phyloP scores from a whole-genome alignment of 2,329 filamentous ascomycete genomes.

The Aspergillus japonicus region DNA sequence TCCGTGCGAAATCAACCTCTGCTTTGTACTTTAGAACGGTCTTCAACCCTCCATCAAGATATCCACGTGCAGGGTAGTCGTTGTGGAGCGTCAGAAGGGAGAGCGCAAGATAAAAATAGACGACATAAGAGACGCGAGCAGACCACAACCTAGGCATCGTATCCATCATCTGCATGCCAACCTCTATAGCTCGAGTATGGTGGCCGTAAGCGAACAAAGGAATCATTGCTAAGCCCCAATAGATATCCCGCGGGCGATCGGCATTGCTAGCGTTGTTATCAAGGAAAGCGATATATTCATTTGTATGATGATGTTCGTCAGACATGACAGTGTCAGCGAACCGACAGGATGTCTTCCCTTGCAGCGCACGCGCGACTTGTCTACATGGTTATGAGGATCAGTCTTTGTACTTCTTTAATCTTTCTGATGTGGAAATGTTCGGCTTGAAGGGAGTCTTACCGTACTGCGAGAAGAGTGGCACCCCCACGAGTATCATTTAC shows the following conservation, averaged over 20 bases:
- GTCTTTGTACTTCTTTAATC: neutral
- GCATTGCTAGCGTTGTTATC: conserved; percentile 49
- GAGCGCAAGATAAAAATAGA: conserved; percentile 48
- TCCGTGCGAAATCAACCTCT: conserved; percentile 53
- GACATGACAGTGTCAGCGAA: conserved; percentile 51
- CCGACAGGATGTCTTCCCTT: conserved; percentile 59
- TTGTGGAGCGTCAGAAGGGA: conserved; percentile 45
- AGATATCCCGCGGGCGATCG: conserved; percentile 55
- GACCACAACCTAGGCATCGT: conserved; percentile 49
- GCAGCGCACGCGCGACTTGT: conserved; percentile 58
- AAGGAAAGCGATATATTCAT: conserved; percentile 50
- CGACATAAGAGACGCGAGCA: conserved; percentile 42
- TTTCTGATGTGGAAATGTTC: neutral
- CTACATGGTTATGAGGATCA: conserved; percentile 22
- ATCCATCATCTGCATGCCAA: conserved; percentile 42
- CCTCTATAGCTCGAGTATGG: conserved; percentile 44
- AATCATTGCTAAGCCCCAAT: conserved; percentile 51
- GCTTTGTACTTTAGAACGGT: conserved; percentile 51
- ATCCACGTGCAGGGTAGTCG: conserved; percentile 42
- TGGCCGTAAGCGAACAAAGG: conserved; percentile 50
- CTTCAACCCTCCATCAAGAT: conserved; percentile 49
- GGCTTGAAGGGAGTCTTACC: conserved; percentile 27
- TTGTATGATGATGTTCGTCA: conserved; percentile 54
- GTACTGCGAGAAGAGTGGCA: conserved; percentile 53
- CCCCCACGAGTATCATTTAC: conserved; percentile 58